These are phyloP conservation scores for Amborella trichopoda DNA, from an alignment of 164 flowering plant species.

Conservation along the genomic window DNA sequence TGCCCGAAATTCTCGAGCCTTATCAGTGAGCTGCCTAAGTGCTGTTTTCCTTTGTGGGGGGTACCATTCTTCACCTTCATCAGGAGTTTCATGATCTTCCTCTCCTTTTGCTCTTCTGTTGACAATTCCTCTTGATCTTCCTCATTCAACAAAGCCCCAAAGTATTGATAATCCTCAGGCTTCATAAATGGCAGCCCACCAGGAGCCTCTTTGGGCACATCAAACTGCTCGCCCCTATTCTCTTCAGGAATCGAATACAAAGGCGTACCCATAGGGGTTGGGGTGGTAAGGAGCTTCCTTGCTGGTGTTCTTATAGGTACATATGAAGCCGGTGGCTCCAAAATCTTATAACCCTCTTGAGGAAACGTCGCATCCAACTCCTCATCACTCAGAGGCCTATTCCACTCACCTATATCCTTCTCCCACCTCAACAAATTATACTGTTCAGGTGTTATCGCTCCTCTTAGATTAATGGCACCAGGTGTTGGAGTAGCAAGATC, in stretches of 20 bases:
- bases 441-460: slow-evolving; percentile 86
- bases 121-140: slow-evolving; percentile 85
- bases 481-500: slow-evolving; percentile 94
- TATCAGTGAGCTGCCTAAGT: slow-evolving; percentile 88
- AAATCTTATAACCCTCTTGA: slow-evolving; percentile 79
- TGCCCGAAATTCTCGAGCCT: slow-evolving; percentile 95
- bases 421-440: slow-evolving; percentile 90
- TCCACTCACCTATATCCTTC: slow-evolving; percentile 95
- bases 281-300: slow-evolving; percentile 91
- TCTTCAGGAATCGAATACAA: slow-evolving; percentile 85
- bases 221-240: slow-evolving; percentile 92
- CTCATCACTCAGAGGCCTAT: slow-evolving; percentile 91
- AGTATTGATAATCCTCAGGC: slow-evolving; percentile 91
- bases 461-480: slow-evolving; percentile 46
- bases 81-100: slow-evolving; percentile 94
- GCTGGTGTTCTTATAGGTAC: slow-evolving; percentile 97
- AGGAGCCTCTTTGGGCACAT: slow-evolving; percentile 80
- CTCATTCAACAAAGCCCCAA: slow-evolving; percentile 78
- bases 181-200: slow-evolving; percentile 93
- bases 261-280: slow-evolving; percentile 89
- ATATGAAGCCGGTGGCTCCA: slow-evolving; percentile 91
- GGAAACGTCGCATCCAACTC: slow-evolving; percentile 97
- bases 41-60: slow-evolving; percentile 99
- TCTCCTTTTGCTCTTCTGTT: slow-evolving; percentile 92
- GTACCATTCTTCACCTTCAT: slow-evolving; percentile 98